Conservation (phyloP, 164 flowering plant species). For the Tinospora cordifolia region DNA sequence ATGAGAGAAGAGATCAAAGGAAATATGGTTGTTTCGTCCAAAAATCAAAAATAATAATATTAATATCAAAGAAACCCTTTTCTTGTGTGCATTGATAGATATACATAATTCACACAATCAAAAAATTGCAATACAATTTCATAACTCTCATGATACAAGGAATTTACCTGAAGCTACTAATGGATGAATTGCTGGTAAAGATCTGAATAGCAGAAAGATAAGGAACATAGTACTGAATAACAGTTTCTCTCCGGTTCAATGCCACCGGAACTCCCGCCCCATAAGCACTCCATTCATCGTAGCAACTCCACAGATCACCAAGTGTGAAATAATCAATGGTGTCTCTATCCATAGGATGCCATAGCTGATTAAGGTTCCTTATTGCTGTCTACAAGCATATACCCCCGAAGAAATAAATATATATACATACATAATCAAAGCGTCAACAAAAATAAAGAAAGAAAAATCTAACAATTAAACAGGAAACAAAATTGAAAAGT, state of each 20-base stretch:
- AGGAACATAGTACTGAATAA: conserved; percentile 91
- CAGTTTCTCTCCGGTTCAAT: conserved; percentile 43
- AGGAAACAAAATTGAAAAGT: not conserved
- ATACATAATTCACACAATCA: not conserved
- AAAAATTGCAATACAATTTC: not conserved
- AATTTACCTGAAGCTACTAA: conserved; percentile 41
- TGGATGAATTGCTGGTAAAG: conserved; percentile 53
- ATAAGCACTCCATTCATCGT: conserved; percentile 93
- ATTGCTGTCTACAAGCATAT: conserved; percentile 41
- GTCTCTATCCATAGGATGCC: conserved; percentile 91
- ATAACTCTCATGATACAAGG: not conserved
- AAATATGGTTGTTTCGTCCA: too few species aligned
- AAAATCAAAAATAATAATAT: too few species aligned
- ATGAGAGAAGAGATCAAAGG: too few species aligned
- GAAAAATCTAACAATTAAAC: not conserved
- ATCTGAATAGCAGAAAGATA: conserved; percentile 93
- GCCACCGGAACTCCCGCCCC: conserved; percentile 77
- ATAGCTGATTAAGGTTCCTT: conserved; percentile 56
- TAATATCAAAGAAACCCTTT: too few species aligned
- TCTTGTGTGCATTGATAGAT: too few species aligned
- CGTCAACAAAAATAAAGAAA: not conserved
- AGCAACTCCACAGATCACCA: conserved; percentile 80
- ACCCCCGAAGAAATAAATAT: too few species aligned
- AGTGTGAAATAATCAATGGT: conserved; percentile 70
- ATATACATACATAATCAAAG: too few species aligned